Base-by-base conservation (phyloP, 1,284 basidiomycete species). In the Fomitopsis palustris region DNA sequence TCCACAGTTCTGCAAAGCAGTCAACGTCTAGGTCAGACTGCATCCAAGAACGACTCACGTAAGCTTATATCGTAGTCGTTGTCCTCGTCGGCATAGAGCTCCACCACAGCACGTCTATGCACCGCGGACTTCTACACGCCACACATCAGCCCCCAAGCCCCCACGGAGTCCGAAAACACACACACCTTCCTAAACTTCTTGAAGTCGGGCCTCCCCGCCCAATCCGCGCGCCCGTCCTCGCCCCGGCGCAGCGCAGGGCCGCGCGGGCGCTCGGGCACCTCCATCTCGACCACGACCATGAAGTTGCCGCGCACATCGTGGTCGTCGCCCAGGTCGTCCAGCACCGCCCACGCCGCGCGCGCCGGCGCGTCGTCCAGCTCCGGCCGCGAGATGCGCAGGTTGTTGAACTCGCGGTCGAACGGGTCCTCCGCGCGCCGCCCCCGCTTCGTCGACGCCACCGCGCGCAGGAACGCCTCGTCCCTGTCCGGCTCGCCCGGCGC, bases 161-260 rank as follows among this genome's bases (percentile, higher is more conserved):
- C n/a, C n/a, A 41, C 6, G 51, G 27, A 19, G 19, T n/a, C 55
- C 51, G 19, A 27, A 12, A 10, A 56, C 37, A n/a, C 2, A 69
- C 78, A 47, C 29, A 87, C 92, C 83, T 87, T 88, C 66, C 87
- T 92, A 70, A 95, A 95, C 74, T 91, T 95, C 72, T 95, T 95
- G 74, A 88, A 95, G 70, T 95, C 88, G 1, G 85, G 84, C 60
- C 77, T 78, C 0, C 84, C 85, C 56, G 81, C 74, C 82, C 86
- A 88, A 19, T 81, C 75, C 5, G 75, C 61, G 61, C 66, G 65
- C 31, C 65, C 64, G 23, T 69, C 64, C 1, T 64, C 58, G 16
- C 66, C 60, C 33, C 63, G 65, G 47, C 31, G 27, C 49, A 61
- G 62, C 54, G 57, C 60, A 54, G 58, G 58, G 45, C 55, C 54